Conservation (phyloP, 2,329 filamentous ascomycete species). For the Periconia sp. region DNA sequence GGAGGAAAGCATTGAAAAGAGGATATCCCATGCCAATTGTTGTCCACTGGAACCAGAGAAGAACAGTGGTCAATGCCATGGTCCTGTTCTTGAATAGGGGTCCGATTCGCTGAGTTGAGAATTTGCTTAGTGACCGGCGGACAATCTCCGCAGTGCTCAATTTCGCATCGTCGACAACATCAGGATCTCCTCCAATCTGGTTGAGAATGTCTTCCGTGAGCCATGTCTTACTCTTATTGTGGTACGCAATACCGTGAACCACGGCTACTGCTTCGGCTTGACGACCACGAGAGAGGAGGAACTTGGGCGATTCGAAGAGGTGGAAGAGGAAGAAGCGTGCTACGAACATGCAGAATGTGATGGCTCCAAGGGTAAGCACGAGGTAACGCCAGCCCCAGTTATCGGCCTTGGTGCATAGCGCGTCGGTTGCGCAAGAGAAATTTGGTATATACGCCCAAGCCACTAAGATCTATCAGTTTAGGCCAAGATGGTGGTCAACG, state of each 20-base stretch:
- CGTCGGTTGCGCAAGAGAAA: slow-evolving; percentile 57
- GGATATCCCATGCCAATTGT: slow-evolving; percentile 87
- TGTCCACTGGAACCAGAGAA: slow-evolving; percentile 80
- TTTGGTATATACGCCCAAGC: slow-evolving; percentile 79
- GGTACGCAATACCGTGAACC: slow-evolving; percentile 76
- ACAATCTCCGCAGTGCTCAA: slow-evolving; percentile 58
- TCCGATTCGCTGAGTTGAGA: slow-evolving; percentile 70
- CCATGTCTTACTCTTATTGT: slow-evolving; percentile 61
- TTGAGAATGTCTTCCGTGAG: slow-evolving; percentile 74
- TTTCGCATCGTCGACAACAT: slow-evolving; percentile 45
- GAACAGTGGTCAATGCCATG: slow-evolving; percentile 55
- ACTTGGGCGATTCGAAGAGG: slow-evolving; percentile 86
- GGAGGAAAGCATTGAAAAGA: slow-evolving; percentile 89
- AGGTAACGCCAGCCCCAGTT: slow-evolving; percentile 79
- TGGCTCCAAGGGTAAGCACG: slow-evolving; percentile 71
- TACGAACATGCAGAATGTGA: slow-evolving; percentile 79
- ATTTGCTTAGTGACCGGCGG: slow-evolving; percentile 66
- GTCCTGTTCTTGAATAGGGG: slow-evolving; percentile 64
- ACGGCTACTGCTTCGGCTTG: slow-evolving; percentile 81
- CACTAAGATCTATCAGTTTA: slow-evolving; percentile 48
- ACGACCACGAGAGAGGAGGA: slow-evolving; percentile 75
- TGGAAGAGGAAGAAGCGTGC: slow-evolving; percentile 81
- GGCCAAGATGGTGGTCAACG: not conserved
- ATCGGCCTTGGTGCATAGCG: slow-evolving; percentile 57
- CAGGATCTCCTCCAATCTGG: slow-evolving; percentile 56